Percentiles rank a stretch among this genome's conserved stretches.
These are phyloP conservation scores for Macadamia integrifolia DNA, from an alignment of 164 flowering plant genomes.

Conservation along the genomic window DNA sequence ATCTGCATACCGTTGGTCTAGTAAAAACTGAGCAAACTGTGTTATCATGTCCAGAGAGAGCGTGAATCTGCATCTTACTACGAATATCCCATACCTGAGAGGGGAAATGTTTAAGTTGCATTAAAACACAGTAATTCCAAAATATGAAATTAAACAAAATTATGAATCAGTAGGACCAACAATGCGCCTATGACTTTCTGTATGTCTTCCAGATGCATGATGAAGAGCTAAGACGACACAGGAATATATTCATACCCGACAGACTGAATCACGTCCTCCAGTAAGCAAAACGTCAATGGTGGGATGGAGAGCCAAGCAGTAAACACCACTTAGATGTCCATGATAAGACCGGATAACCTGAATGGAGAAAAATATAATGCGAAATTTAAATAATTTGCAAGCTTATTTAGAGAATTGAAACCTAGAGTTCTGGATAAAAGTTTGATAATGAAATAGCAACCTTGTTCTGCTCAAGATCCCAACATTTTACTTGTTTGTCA, in stretches of 20 bases:
- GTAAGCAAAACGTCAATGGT: constrained; percentile 87
- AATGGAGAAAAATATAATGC: constrained; percentile 5
- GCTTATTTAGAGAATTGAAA: neutral
- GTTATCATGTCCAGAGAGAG: constrained; percentile 94
- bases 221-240: neutral
- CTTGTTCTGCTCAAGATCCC: constrained; percentile 99
- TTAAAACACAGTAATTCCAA: neutral
- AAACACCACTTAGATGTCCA: constrained; percentile 99
- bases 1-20: constrained; percentile 73
- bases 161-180: too few species aligned
- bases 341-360: constrained; percentile 96
- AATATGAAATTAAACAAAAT: too few species aligned
- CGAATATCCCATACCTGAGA: constrained; percentile 96
- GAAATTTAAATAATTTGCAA: constrained; percentile 3
- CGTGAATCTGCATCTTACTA: constrained; percentile 80
- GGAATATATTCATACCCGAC: constrained; percentile 57
- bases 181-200: too few species aligned
- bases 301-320: constrained; percentile 97
- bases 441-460: constrained; percentile 23
- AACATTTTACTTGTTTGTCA: constrained; percentile 97
- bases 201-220: neutral
- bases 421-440: neutral
- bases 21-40: constrained; percentile 99
- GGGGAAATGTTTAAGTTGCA: constrained; percentile 7
- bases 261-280: constrained; percentile 99